A percentile compares a stretch with the other conserved stretches of the same genome.
phyloP scores from a whole-genome alignment of 805 yeast genomes.

The Yarrowia sp. region DNA sequence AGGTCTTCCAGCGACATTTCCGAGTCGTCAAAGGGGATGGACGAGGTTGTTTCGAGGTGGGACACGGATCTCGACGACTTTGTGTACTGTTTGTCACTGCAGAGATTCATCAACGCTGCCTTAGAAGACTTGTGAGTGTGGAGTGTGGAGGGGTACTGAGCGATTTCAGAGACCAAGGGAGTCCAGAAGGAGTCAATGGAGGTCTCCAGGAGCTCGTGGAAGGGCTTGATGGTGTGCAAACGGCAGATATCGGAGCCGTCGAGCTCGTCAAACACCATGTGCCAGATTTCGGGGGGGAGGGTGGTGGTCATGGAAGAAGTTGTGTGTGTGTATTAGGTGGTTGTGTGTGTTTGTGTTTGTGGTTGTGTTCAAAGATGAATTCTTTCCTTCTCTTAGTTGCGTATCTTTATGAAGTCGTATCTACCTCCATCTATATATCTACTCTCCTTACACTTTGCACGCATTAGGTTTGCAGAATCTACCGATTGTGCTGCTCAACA shows the following conservation, averaged over 20 bases:
- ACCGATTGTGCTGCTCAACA: neutral
- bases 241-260: constrained; percentile 7
- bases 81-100: neutral
- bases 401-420: too few species aligned
- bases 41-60: neutral
- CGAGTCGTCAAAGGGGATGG: constrained; percentile 6
- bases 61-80: neutral
- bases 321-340: neutral
- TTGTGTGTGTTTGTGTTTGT: neutral
- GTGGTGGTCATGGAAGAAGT: neutral
- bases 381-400: too few species aligned
- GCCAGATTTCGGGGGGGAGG: constrained; percentile 21
- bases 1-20: constrained; percentile 24
- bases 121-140: constrained; percentile 15
- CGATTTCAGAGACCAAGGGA: constrained; percentile 1
- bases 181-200: neutral
- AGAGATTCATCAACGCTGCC: constrained; percentile 2
- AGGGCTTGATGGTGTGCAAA: constrained; percentile 12
- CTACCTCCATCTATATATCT: neutral
- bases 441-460: neutral
- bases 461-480: constrained; percentile 7
- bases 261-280: constrained; percentile 19
- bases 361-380: too few species aligned
- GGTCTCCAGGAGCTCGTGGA: constrained; percentile 11
- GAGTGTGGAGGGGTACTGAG: constrained; percentile 5